A percentile compares a stretch with the other conserved stretches of the same genome.
These are phyloP conservation scores for Cladobotryum protrusum DNA, from an alignment of 2,329 filamentous ascomycete species.

Conservation along the genomic window DNA sequence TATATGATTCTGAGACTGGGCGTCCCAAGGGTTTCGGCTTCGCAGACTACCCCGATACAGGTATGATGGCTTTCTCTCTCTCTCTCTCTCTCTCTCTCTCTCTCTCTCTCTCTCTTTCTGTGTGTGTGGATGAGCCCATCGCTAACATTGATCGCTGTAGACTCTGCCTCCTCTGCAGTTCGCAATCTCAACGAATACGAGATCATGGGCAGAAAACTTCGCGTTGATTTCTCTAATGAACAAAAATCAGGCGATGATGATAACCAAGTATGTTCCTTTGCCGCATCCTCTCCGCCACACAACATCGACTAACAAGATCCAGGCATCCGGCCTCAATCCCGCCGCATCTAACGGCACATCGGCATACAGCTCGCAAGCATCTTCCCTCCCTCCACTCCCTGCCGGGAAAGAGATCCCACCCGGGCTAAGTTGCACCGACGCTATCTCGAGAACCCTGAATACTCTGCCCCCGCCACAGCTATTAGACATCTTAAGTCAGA, in stretches of 20 bases:
- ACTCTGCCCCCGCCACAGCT: constrained; percentile 83
- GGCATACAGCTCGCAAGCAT: constrained; percentile 31
- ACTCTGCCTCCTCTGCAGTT: constrained; percentile 84
- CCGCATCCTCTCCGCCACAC: no score
- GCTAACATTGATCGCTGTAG: constrained; percentile 26
- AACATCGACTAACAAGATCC: background rate
- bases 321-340: constrained; percentile 18
- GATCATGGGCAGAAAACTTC: constrained; percentile 87
- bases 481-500: constrained; percentile 86
- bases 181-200: constrained; percentile 94
- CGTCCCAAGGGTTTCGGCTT: constrained; percentile 96
- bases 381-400: constrained; percentile 71
- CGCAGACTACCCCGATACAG: constrained; percentile 88
- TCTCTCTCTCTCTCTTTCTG: background rate
- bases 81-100: no score
- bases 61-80: constrained; percentile 36
- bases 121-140: background rate
- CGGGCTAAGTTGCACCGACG: constrained; percentile 77
- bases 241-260: constrained; percentile 64
- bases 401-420: constrained; percentile 77
- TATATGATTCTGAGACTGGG: constrained; percentile 92
- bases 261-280: constrained; percentile 12
- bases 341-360: constrained; percentile 28
- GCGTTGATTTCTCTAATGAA: constrained; percentile 95
- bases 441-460: constrained; percentile 84